These are phyloP conservation scores for Dillenia suffruticosa DNA, from an alignment of 164 flowering plant species.

Conservation along the genomic window DNA sequence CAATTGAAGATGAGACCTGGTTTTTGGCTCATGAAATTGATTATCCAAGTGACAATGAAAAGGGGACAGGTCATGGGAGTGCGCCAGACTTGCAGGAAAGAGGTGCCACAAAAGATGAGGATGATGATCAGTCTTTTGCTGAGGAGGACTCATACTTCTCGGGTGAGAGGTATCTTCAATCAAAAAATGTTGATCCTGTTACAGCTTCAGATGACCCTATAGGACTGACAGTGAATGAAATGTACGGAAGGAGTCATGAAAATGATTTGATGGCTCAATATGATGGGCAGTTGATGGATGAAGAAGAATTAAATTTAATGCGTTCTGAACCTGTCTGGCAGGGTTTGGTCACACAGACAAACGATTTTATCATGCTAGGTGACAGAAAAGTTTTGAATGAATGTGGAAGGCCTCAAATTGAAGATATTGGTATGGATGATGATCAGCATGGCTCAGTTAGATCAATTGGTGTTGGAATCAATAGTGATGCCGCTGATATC, in stretches of 20 bases:
- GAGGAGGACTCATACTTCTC: constrained; percentile 97
- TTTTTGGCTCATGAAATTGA: constrained; percentile 99
- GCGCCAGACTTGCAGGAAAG: constrained; percentile 77
- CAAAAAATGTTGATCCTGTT: constrained; percentile 50
- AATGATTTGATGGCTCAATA: constrained; percentile 74
- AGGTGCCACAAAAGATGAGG: constrained; percentile 64
- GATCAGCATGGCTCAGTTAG: constrained; percentile 94
- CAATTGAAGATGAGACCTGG: constrained; percentile 98
- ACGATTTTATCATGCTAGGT: constrained; percentile 70
- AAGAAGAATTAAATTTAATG: constrained; percentile 83
- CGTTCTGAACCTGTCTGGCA: constrained; percentile 96
- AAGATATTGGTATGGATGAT: constrained; percentile 70
- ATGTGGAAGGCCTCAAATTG: constrained; percentile 48
- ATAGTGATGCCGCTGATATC: constrained; percentile 84
- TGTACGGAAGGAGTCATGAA: constrained; percentile 53
- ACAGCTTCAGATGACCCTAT: constrained; percentile 54
- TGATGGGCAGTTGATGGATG: constrained; percentile 94
- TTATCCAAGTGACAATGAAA: constrained; percentile 97
- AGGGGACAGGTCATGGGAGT: constrained; percentile 82
- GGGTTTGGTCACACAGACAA: constrained; percentile 89
- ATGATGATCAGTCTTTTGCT: constrained; percentile 92
- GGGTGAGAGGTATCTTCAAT: constrained; percentile 68
- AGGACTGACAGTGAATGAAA: constrained; percentile 52
- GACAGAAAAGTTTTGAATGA: constrained; percentile 57
- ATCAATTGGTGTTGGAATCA: constrained; percentile 97